phyloP scores from a whole-genome alignment of 2,329 filamentous ascomycete genomes.

The Talaromyces sp. region DNA sequence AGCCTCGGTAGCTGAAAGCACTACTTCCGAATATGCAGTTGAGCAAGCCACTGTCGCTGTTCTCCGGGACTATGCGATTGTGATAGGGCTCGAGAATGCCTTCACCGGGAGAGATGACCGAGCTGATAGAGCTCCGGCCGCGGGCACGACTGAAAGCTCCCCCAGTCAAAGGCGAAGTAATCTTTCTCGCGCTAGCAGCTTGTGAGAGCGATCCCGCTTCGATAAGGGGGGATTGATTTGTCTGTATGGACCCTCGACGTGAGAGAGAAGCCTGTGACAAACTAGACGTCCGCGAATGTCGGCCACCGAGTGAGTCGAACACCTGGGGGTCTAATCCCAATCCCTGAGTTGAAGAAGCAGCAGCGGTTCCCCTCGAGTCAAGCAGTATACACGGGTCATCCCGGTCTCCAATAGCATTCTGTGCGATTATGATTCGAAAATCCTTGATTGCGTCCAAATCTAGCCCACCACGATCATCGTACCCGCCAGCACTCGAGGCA shows the following conservation, averaged over 20 bases:
- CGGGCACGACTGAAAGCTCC: constrained; percentile 42
- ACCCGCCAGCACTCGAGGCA: constrained; percentile 41
- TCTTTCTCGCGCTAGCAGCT: constrained; percentile 32
- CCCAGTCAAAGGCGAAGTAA: constrained; percentile 27
- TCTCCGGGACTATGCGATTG: constrained; percentile 42
- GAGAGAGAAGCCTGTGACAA: constrained; percentile 30
- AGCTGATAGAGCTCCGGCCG: constrained; percentile 46
- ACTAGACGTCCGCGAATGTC: constrained; percentile 40
- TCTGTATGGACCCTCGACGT: constrained; percentile 30
- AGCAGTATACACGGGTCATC: constrained; percentile 46
- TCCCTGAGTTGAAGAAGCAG: constrained; percentile 27
- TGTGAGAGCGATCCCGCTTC: constrained; percentile 34
- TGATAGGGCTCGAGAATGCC: constrained; percentile 33
- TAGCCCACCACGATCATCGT: constrained; percentile 47
- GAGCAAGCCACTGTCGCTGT: constrained; percentile 51
- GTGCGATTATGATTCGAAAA: constrained; percentile 46
- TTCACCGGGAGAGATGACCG: constrained; percentile 27
- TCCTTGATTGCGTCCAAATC: constrained; percentile 45
- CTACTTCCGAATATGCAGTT: constrained; percentile 61
- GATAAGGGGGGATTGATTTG: constrained; percentile 32
- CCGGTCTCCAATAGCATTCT: constrained; percentile 47
- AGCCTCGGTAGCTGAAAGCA: constrained; percentile 56
- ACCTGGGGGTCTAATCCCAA: constrained; percentile 35
- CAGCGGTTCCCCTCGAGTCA: constrained; percentile 37
- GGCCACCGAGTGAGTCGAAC: constrained; percentile 27